phyloP scores from a whole-genome alignment of 805 yeast species.

The Wickerhamiella galacta region DNA sequence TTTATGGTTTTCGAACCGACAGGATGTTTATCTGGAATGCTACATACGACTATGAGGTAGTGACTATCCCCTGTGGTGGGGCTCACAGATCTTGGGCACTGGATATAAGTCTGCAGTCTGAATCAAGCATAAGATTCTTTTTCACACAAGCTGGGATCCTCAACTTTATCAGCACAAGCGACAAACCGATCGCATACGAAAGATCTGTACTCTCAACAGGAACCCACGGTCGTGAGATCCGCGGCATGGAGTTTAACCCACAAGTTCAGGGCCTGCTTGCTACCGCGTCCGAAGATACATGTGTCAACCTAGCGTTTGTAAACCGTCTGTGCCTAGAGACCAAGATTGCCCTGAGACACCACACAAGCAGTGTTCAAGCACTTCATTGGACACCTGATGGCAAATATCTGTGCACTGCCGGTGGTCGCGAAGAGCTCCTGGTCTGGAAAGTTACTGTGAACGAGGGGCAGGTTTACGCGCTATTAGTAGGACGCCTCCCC shows the following conservation, averaged over 20 bases:
- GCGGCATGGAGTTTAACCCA: constrained; percentile 49
- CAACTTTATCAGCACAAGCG: neutral
- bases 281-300: constrained; percentile 83
- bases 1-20: constrained; percentile 73
- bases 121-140: constrained; percentile 33
- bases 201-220: constrained; percentile 34
- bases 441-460: constrained; percentile 49
- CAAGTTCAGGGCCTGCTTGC: constrained; percentile 28
- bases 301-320: constrained; percentile 45
- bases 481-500: constrained; percentile 35
- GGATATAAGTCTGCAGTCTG: constrained; percentile 10
- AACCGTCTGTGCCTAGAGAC: constrained; percentile 30
- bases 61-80: constrained; percentile 73
- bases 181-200: constrained; percentile 11
- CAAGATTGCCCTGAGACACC: constrained; percentile 39
- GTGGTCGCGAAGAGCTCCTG: constrained; percentile 69
- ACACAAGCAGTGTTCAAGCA: constrained; percentile 77
- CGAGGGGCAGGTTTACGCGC: constrained; percentile 28
- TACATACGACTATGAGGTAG: constrained; percentile 50
- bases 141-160: constrained; percentile 29
- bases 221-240: constrained; percentile 80
- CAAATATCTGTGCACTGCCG: constrained; percentile 31
- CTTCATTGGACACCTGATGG: constrained; percentile 33
- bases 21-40: constrained; percentile 72
- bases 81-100: constrained; percentile 75